Conservation (phyloP, 2,329 filamentous ascomycete species). For the Dothistroma pini region DNA sequence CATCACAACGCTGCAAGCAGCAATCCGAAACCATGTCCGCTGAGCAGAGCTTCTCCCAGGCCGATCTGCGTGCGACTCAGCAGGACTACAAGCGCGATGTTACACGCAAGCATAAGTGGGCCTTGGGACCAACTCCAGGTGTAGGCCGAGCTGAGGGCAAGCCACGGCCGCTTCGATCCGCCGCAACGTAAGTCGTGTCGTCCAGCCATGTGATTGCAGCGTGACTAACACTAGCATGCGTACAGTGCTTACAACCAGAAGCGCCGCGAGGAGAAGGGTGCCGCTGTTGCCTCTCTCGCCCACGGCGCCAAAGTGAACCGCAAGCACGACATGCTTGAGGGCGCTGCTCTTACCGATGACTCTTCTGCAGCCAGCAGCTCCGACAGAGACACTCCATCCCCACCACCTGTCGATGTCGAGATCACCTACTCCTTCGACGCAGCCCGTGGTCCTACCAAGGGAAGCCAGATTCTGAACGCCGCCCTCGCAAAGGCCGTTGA, state of each 20-base stretch:
- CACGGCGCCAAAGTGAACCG: constrained; percentile 32
- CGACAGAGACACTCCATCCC: constrained; percentile 44
- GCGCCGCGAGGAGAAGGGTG: constrained; percentile 27
- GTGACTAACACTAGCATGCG: not conserved
- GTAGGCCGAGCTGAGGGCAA: constrained; percentile 30
- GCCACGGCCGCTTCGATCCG: constrained; percentile 33
- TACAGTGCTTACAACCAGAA: constrained; percentile 28
- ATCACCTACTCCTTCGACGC: constrained; percentile 55
- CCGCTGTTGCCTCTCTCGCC: constrained; percentile 29
- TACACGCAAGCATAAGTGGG: constrained; percentile 51
- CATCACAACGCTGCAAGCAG: constrained; percentile 7
- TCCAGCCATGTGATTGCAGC: not conserved
- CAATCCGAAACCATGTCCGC: constrained; percentile 39
- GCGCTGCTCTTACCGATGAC: constrained; percentile 32
- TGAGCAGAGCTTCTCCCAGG: constrained; percentile 45
- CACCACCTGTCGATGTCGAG: constrained; percentile 44
- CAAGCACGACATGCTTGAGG: constrained; percentile 45
- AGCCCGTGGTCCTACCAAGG: constrained; percentile 47
- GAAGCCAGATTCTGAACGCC: constrained; percentile 55
- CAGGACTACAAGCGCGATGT: constrained; percentile 52
- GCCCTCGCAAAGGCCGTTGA: constrained; percentile 57
- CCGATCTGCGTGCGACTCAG: constrained; percentile 53
- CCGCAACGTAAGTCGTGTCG: constrained; percentile 31
- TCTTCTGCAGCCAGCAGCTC: constrained; percentile 45
- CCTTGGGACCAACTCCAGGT: constrained; percentile 38